These are phyloP conservation scores for Neopestalotiopsis sp. DNA, from an alignment of 2,329 filamentous ascomycete genomes.

Conservation along the genomic window DNA sequence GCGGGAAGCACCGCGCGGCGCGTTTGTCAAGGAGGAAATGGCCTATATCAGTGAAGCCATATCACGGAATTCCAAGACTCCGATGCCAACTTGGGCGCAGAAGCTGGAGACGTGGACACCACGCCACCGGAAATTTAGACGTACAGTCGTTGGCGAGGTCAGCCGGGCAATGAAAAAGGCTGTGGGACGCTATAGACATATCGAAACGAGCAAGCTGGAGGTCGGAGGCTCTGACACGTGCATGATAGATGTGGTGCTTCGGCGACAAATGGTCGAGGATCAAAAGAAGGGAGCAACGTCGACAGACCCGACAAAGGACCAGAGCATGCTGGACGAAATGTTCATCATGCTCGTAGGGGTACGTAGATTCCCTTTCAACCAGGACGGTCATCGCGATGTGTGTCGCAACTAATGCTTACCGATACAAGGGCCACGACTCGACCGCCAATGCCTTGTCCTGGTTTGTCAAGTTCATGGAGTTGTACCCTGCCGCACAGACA, in stretches of 20 bases:
- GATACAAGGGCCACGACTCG: conserved; percentile 23
- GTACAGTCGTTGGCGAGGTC: too few species aligned
- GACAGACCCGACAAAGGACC: conserved; percentile 8
- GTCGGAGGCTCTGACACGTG: too few species aligned
- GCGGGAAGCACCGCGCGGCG: conserved; percentile 17
- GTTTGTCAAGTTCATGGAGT: conserved; percentile 26
- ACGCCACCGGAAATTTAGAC: too few species aligned
- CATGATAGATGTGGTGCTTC: too few species aligned
- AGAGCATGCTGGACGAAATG: conserved; percentile 14
- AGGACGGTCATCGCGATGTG: too few species aligned
- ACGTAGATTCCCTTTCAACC: not conserved
- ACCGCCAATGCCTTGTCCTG: conserved; percentile 25
- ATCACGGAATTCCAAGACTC: conserved; percentile 22
- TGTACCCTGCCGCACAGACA: conserved; percentile 19
- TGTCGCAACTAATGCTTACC: not conserved
- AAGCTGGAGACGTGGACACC: too few species aligned
- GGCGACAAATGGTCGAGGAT: too few species aligned
- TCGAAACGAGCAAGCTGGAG: too few species aligned
- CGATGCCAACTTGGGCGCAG: conserved; percentile 19
- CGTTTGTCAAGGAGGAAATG: conserved; percentile 27
- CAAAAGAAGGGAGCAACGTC: too few species aligned
- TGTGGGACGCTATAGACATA: too few species aligned
- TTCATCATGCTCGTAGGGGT: conserved; percentile 5
- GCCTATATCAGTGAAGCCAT: conserved; percentile 29
- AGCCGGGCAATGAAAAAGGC: too few species aligned